Evolutionary conservation across 352 stramenopile genomes (phyloP), one percentile per base, ranked within the genome.

Genomic region (Globisporangium paddicum): DNA sequence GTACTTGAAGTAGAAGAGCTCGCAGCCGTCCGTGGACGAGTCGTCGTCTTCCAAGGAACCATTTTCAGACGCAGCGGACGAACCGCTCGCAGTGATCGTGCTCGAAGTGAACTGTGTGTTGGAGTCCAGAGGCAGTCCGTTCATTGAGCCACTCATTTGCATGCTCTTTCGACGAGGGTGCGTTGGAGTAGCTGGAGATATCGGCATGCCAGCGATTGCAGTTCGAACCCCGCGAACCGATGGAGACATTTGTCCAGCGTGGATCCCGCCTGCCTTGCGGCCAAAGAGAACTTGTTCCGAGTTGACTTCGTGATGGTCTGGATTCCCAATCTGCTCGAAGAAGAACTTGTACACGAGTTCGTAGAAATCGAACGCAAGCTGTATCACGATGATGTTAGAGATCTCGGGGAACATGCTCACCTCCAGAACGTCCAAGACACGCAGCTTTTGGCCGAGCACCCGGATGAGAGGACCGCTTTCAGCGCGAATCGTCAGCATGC

Each of bases 1-100:
- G 53, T 95, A 95, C 56, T 93, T 91, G 52, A 95, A 89, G 68
- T 90, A 95, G 60, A 92, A 93, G 6, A 93, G 56, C 38, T 95
- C 85, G 46, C 75, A 80, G 18, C 79, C 73, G 26, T 90, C 80
- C 4, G 68, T 58, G 0, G 72, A 72, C 6, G 77, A 63, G 28
- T 87, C 75, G 23, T 75, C 77, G 9, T 90, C 80, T 13, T 92
- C 82, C 4, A 30, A 56, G 37, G 54, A 64, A n/a, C n/a, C 62
- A 32, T 8, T 28, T 35, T 45, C 59, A 1, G 48, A 59, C 26
- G 40, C 46, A 62, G 68, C 21, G 34, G n/a, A 18, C 23, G 44
- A 58, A 19, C 28, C 13, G 13, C 40, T 41, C 11, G 50, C 13
- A 18, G 41, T 26, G 4, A 25, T 65, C 11, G 14, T 18, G 10